Evolutionary conservation across 2,329 filamentous ascomycete species (phyloP).

Genomic region (Trichoderma endophyticum): DNA sequence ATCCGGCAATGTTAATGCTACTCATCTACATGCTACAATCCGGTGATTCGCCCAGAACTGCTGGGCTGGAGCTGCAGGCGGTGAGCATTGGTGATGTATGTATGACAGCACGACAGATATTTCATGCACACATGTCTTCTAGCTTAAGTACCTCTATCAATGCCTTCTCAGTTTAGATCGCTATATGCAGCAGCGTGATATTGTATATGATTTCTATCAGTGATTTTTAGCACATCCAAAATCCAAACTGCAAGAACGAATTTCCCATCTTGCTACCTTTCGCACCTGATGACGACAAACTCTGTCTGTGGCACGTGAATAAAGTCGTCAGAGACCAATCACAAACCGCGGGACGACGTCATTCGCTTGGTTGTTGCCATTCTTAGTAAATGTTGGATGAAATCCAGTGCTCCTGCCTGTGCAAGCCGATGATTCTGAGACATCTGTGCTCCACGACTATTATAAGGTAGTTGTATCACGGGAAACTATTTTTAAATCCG

Average conservation of each 20-base stretch:
- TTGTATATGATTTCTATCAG: neutral
- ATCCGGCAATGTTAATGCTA: neutral
- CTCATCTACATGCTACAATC: neutral
- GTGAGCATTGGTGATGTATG: neutral
- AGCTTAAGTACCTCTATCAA: neutral
- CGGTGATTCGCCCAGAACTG: neutral
- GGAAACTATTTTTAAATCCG: neutral
- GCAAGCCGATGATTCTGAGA: neutral
- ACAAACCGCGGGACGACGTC: neutral
- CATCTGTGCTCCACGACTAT: neutral
- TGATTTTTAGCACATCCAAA: neutral
- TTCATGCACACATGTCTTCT: neutral
- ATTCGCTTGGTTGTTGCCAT: neutral
- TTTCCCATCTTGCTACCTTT: neutral
- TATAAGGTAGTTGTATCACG: neutral
- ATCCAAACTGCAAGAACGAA: neutral
- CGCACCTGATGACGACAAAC: neutral
- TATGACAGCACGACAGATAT: neutral
- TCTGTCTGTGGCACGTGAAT: neutral
- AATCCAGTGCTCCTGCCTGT: neutral
- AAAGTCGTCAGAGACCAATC: neutral
- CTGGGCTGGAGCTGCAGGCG: neutral
- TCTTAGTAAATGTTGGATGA: neutral
- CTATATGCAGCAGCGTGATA: neutral
- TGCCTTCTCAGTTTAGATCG: neutral